These are phyloP conservation scores for Plasmopara viticola DNA, from an alignment of 352 stramenopile species.

Conservation along the genomic window DNA sequence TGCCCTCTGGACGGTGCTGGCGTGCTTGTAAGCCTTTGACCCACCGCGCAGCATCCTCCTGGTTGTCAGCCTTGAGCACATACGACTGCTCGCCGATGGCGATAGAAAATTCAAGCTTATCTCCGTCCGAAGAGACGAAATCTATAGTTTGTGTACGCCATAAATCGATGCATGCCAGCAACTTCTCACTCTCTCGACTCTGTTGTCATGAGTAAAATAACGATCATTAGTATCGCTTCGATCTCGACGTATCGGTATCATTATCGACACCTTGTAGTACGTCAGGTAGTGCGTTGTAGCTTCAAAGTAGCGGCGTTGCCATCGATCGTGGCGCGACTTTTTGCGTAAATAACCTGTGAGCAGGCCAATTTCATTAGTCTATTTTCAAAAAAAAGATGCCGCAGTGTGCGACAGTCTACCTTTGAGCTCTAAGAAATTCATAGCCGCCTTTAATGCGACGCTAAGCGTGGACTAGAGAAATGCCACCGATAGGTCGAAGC, in stretches of 20 bases:
- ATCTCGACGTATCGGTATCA: neutral
- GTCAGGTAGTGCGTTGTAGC: slow-evolving; percentile 96
- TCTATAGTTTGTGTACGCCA: slow-evolving; percentile 82
- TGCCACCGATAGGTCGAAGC: slow-evolving; percentile 8
- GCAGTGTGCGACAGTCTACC: slow-evolving; percentile 22
- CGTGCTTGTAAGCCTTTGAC: slow-evolving; percentile 58
- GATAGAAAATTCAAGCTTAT: slow-evolving; percentile 78
- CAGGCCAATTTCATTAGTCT: slow-evolving; percentile 1
- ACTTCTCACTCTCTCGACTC: slow-evolving; percentile 80
- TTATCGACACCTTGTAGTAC: slow-evolving; percentile 93
- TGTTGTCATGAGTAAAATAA: slow-evolving; percentile 13
- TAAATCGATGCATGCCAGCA: slow-evolving; percentile 84
- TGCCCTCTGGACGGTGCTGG: slow-evolving; percentile 63
- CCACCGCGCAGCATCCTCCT: slow-evolving; percentile 47
- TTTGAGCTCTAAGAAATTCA: slow-evolving; percentile 82
- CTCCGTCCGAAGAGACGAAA: slow-evolving; percentile 42
- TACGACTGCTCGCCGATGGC: slow-evolving; percentile 84
- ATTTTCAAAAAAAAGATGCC: neutral
- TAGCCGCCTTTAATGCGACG: slow-evolving; percentile 16
- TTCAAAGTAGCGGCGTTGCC: slow-evolving; percentile 98
- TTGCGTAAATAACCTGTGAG: slow-evolving; percentile 87
- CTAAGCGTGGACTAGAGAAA: slow-evolving; percentile 10
- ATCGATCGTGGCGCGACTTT: slow-evolving; percentile 88
- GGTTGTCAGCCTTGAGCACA: slow-evolving; percentile 69
- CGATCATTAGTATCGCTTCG: neutral